Percentiles rank a stretch among this genome's conserved stretches.
Conservation (phyloP, 441 rosid species). For the Populus trichocarpa region DNA sequence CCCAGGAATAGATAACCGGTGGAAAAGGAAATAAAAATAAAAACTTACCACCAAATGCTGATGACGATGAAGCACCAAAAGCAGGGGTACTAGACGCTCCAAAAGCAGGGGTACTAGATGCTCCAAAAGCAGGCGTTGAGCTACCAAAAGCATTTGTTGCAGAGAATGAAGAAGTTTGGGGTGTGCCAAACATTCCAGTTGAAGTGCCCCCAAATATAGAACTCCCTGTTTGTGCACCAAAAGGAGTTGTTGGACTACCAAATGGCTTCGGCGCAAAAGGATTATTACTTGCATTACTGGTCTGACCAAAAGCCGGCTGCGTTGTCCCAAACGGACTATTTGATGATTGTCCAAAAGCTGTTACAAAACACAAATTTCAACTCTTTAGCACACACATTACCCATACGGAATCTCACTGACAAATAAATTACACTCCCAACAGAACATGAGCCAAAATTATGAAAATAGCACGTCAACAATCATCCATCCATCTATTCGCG, state of each 20-base stretch:
- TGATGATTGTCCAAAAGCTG: conserved; percentile 94
- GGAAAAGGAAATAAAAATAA: not conserved
- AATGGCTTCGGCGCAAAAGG: conserved; percentile 82
- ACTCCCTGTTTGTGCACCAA: conserved; percentile 73
- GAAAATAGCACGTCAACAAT: not conserved
- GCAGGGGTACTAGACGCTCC: too few relatives aligned
- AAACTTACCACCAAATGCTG: conserved; percentile 70
- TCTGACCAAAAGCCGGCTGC: conserved; percentile 68
- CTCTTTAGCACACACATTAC: conserved; percentile 9
- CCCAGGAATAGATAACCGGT: not conserved
- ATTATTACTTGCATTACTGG: conserved; percentile 53
- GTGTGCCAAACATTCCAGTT: conserved; percentile 80
- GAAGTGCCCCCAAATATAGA: conserved; percentile 85
- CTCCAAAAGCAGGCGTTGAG: conserved; percentile 68
- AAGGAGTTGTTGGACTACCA: conserved; percentile 65
- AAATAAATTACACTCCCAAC: conserved; percentile 3
- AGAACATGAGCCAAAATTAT: not conserved
- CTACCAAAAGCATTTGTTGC: conserved; percentile 65
- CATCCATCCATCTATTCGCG: not conserved
- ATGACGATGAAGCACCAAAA: conserved; percentile 45
- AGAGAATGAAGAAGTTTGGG: conserved; percentile 66
- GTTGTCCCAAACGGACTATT: conserved; percentile 74
- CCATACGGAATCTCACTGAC: not conserved
- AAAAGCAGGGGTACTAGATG: conserved; percentile 50
- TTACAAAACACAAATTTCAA: conserved; percentile 7